phyloP scores from a whole-genome alignment of 2,329 filamentous ascomycete species.

The Ophiocordyceps robertsii region DNA sequence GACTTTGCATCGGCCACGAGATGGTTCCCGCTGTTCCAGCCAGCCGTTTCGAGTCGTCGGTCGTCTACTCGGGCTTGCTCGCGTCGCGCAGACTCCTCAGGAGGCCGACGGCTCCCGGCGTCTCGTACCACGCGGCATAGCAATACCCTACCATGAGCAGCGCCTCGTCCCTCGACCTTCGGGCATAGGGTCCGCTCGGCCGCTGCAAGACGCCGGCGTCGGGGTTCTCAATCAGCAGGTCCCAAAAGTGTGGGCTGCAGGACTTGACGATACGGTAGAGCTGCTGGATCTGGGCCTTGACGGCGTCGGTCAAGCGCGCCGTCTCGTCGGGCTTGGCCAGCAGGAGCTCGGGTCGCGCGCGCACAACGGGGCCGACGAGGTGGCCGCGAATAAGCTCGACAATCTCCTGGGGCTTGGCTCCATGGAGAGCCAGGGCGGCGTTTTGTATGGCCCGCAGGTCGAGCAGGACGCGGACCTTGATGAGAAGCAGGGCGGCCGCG shows the following conservation, averaged over 20 bases:
- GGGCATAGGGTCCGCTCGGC: background rate
- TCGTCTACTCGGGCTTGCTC: too few relatives aligned
- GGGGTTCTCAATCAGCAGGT: background rate
- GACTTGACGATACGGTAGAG: background rate
- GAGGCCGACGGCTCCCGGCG: background rate
- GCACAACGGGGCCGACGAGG: conserved; percentile 3
- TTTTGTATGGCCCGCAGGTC: conserved; percentile 9
- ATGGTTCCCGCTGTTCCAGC: too few relatives aligned
- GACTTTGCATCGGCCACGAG: too few relatives aligned
- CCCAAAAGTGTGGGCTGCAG: background rate
- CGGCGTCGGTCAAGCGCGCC: background rate
- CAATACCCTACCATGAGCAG: background rate
- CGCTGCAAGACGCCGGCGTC: background rate
- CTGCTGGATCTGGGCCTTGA: background rate
- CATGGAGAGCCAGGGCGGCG: conserved; percentile 1
- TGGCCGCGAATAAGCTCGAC: conserved; percentile 7
- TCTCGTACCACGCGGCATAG: conserved; percentile 2
- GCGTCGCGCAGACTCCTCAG: background rate
- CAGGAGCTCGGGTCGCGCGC: background rate
- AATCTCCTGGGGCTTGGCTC: conserved; percentile 8
- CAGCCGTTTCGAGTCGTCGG: too few relatives aligned
- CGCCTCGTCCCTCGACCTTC: background rate
- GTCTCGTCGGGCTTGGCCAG: background rate
- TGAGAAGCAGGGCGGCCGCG: conserved; percentile 3
- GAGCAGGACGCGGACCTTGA: conserved; percentile 12